Base-by-base conservation (phyloP, 441 rosid genomes). In the Adansonia gregorii region DNA sequence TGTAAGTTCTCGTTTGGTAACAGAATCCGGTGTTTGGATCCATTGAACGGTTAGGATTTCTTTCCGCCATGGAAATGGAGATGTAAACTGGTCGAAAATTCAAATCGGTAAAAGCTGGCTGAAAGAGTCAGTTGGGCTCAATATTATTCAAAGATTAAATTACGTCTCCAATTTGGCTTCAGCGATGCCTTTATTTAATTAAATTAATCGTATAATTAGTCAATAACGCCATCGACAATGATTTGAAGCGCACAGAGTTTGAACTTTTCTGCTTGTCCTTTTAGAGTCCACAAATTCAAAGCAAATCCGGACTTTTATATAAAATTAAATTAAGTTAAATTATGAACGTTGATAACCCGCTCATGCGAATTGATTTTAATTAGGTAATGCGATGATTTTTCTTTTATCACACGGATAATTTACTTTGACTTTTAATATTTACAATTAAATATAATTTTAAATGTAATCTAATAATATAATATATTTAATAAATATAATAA, bases 21-120 rank as follows among this genome's bases (percentile, higher is more conserved):
- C 85, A 83, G 61, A 77, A 93, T 39, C 94, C 95, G 65, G 67
- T 76, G 61, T 75, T 80, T 17, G 87, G 93, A 64, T 90, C 84
- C 12, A 87, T 80, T 19, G 79, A 56, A 76, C 52, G 61, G 77
- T 22, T 66, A n/a, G 55, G 59, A 31, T 73, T 49, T 52, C 22
- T 39, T 48, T n/a, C 76, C 27, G 84, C 71, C 70, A 64, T 49
- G 68, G 68, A 73, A 58, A 12, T 41, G 54, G 48, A 31, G 48
- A 31, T 52, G 3, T 52, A 8, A 48, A 27, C 17, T 52, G 24
- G 20, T 70, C 59, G 45, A 22, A 3, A 24, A 70, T 24, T 51
- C 22, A 49, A 27, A 69, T 0, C 8, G 7, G 4, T 48, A 8
- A 58, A 58, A 27, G 35, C 35, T 27, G 35, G 35, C 35, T 27